phyloP scores from a whole-genome alignment of 352 stramenopile genomes.

The Phytopythium delawarense region DNA sequence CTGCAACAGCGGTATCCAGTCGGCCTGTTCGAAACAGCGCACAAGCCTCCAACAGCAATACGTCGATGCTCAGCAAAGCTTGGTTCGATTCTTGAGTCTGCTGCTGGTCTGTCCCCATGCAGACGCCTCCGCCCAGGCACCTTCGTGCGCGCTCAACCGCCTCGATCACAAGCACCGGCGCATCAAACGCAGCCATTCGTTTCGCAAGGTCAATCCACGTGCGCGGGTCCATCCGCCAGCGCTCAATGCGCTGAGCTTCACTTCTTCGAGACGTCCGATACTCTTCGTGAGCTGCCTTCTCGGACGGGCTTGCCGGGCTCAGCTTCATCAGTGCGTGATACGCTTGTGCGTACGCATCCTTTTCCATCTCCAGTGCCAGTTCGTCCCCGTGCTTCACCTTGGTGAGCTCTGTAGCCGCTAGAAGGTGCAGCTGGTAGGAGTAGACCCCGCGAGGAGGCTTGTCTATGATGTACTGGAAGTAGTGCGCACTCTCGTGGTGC shows the following conservation, averaged over 20 bases:
- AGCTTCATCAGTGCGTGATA: slow-evolving; percentile 54
- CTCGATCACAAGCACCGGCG: slow-evolving; percentile 36
- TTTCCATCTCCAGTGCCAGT: slow-evolving; percentile 36
- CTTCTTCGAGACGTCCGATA: slow-evolving; percentile 69
- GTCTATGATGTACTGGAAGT: slow-evolving; percentile 67
- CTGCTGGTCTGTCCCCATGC: slow-evolving; percentile 1
- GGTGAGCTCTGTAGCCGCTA: slow-evolving; percentile 53
- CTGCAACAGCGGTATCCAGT: slow-evolving; percentile 17
- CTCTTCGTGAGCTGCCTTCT: slow-evolving; percentile 49
- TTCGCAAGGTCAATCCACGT: slow-evolving; percentile 62
- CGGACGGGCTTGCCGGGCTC: slow-evolving; percentile 36
- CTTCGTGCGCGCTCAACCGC: slow-evolving; percentile 6
- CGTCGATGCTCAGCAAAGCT: slow-evolving; percentile 7
- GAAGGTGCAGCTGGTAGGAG: slow-evolving; percentile 51
- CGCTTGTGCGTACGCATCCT: slow-evolving; percentile 46
- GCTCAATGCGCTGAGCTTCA: slow-evolving; percentile 43
- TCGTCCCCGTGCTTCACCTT: slow-evolving; percentile 10
- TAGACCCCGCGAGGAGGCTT: slow-evolving; percentile 43
- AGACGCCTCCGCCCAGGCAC: slow-evolving; percentile 1
- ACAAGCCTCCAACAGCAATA: slow-evolving; percentile 42
- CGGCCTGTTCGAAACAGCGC: slow-evolving; percentile 35
- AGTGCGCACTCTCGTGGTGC: slow-evolving; percentile 61
- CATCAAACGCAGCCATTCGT: slow-evolving; percentile 38
- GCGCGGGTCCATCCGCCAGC: slow-evolving; percentile 49
- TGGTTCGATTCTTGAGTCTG: background rate